Evolutionary conservation across 495 filamentous ascomycete species (phyloP).

Genomic region (Bacidia gigantensis): DNA sequence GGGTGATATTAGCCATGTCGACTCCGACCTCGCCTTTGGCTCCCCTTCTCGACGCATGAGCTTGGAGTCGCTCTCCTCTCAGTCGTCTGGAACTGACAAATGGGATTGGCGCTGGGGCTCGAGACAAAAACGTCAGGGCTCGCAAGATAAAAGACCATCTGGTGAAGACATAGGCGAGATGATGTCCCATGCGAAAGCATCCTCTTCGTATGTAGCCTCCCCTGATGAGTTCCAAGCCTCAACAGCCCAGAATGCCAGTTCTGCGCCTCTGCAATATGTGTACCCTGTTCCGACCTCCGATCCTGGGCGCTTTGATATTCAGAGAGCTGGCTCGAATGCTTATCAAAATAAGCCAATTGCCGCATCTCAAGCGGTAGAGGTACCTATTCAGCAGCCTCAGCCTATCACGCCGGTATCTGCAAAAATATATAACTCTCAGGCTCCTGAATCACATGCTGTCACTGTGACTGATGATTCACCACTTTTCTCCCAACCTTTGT

Average conservation of each 20-base stretch:
- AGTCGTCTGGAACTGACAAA: conserved; percentile 34
- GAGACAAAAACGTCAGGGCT: conserved; percentile 33
- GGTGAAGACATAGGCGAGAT: not conserved
- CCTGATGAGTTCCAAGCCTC: not conserved
- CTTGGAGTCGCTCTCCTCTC: conserved; percentile 39
- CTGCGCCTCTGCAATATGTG: conserved; percentile 27
- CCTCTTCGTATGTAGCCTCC: not conserved
- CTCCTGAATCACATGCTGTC: conserved; percentile 25
- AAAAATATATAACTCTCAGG: conserved; percentile 36
- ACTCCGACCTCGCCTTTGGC: conserved; percentile 45
- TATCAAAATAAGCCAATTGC: conserved; percentile 33
- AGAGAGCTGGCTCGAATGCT: conserved; percentile 33
- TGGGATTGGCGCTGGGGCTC: conserved; percentile 49
- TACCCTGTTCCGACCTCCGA: conserved; percentile 49
- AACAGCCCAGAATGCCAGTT: not conserved
- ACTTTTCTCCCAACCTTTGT: conserved; percentile 17
- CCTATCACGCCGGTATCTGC: conserved; percentile 43
- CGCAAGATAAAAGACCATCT: not conserved
- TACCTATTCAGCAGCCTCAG: conserved; percentile 45
- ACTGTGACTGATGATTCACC: conserved; percentile 25
- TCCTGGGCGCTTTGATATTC: conserved; percentile 43
- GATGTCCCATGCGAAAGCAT: not conserved
- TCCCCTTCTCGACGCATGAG: conserved; percentile 28
- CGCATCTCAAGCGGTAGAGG: conserved; percentile 29
- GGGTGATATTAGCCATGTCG: conserved; percentile 33